phyloP scores from a whole-genome alignment of 495 filamentous ascomycete genomes.

The Neurospora pannonica region DNA sequence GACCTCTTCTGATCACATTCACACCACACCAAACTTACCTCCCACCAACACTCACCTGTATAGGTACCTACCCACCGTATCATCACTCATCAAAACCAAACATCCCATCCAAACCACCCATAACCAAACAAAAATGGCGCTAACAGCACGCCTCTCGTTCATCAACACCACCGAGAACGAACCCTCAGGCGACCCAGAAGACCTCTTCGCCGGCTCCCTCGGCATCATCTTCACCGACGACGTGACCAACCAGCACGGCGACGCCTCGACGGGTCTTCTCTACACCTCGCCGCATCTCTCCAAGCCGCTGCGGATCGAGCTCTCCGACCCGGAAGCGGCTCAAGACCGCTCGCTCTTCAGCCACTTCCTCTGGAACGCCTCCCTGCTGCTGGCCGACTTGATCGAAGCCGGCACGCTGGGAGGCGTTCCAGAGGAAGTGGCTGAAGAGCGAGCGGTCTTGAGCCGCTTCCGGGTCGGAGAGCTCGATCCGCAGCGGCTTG shows the following conservation, averaged over 20 bases:
- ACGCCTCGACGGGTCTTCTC: conserved; percentile 53
- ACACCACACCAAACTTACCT: not conserved
- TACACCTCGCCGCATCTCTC: conserved; percentile 56
- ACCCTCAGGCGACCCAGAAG: conserved; percentile 41
- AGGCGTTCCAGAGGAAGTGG: conserved; percentile 85
- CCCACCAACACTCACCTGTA: not conserved
- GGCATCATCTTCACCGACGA: conserved; percentile 71
- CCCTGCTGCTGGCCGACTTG: no score
- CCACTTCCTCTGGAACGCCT: conserved; percentile 85
- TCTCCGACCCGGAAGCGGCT: conserved; percentile 47
- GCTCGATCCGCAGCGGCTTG: conserved; percentile 32
- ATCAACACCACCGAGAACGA: conserved; percentile 16
- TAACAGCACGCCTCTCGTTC: conserved; percentile 30
- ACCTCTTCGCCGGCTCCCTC: conserved; percentile 54
- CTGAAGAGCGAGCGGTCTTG: conserved; percentile 58
- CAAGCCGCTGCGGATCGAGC: conserved; percentile 32
- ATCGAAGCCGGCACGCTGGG: no score
- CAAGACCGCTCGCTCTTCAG: conserved; percentile 58
- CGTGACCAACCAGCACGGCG: conserved; percentile 63
- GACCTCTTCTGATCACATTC: not conserved
- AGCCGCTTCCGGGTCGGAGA: conserved; percentile 47
- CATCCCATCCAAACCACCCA: not conserved
- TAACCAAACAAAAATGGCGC: conserved; percentile 20
- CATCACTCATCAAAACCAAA: not conserved
- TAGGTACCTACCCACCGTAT: not conserved